Percentiles rank a stretch among this genome's conserved stretches.
phyloP scores from a whole-genome alignment of 352 stramenopile genomes.

The Phytophthora multivora region DNA sequence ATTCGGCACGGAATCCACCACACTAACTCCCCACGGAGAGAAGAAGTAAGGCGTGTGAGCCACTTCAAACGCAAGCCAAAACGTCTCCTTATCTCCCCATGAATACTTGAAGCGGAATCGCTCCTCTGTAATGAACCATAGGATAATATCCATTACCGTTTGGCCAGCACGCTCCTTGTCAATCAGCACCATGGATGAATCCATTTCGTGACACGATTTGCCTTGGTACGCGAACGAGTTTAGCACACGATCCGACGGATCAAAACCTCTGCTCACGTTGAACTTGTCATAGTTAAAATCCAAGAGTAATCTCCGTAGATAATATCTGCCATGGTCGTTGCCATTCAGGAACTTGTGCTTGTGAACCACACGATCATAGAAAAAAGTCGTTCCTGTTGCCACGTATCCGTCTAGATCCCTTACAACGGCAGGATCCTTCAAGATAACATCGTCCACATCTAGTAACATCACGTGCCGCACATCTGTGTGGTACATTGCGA shows the following conservation, averaged over 20 bases:
- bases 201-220: conserved; percentile 58
- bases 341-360: conserved; percentile 50
- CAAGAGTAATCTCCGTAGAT: conserved; percentile 41
- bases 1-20: conserved; percentile 36
- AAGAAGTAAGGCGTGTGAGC: conserved; percentile 39
- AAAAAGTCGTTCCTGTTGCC: conserved; percentile 59
- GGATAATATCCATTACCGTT: conserved; percentile 38
- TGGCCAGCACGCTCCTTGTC: conserved; percentile 40
- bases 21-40: conserved; percentile 44
- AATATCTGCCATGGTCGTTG: conserved; percentile 31
- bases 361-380: conserved; percentile 64
- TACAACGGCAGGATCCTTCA: conserved; percentile 50
- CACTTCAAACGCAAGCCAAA: conserved; percentile 50
- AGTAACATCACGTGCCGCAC: conserved; percentile 42
- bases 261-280: conserved; percentile 17
- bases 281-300: conserved; percentile 58
- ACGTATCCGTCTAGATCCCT: conserved; percentile 43
- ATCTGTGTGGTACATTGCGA: conserved; percentile 48
- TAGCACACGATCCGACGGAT: conserved; percentile 41
- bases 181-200: conserved; percentile 70
- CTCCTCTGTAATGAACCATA: conserved; percentile 40
- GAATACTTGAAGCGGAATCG: conserved; percentile 41
- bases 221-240: conserved; percentile 44
- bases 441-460: conserved; percentile 56
- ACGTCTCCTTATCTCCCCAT: conserved; percentile 50